Evolutionary conservation across 441 rosid genomes (phyloP).

Genomic region (Capsella rubella): DNA sequence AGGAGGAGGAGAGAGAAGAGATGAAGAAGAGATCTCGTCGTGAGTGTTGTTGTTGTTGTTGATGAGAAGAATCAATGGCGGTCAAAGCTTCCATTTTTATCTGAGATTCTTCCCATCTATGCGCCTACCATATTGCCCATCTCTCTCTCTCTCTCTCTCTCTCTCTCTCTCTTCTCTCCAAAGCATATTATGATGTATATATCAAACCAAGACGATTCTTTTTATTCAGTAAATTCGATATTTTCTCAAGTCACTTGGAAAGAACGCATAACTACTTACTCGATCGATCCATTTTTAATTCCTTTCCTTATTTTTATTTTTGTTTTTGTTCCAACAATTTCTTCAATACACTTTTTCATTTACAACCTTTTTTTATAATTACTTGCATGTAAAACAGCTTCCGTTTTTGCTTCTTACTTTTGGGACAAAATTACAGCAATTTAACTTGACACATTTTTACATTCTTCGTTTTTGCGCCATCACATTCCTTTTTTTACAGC

Average conservation of each 20-base stretch:
- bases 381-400: not conserved
- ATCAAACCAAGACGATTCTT: slow-evolving; percentile 21
- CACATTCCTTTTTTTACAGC: not conserved
- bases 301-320: too few relatives aligned
- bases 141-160: slow-evolving; percentile 21
- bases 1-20: slow-evolving; percentile 7
- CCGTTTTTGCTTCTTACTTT: not conserved
- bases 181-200: not conserved
- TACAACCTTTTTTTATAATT: not conserved
- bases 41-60: slow-evolving; percentile 19
- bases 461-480: not conserved
- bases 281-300: not conserved
- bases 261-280: slow-evolving; percentile 8
- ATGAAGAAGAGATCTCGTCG: slow-evolving; percentile 39
- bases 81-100: slow-evolving; percentile 73
- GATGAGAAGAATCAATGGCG: slow-evolving; percentile 51
- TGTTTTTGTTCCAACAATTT: not conserved
- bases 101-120: slow-evolving; percentile 56
- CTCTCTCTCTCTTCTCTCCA: too few relatives aligned
- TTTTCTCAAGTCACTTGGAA: slow-evolving; percentile 3
- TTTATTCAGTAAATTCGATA: not conserved
- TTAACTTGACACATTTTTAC: not conserved
- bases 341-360: too few relatives aligned
- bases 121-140: slow-evolving; percentile 53
- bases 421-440: not conserved